A percentile compares a stretch with the other conserved stretches of the same genome.
Evolutionary conservation across 257 asterid genomes (phyloP).

Genomic region (Scutellaria barbata): DNA sequence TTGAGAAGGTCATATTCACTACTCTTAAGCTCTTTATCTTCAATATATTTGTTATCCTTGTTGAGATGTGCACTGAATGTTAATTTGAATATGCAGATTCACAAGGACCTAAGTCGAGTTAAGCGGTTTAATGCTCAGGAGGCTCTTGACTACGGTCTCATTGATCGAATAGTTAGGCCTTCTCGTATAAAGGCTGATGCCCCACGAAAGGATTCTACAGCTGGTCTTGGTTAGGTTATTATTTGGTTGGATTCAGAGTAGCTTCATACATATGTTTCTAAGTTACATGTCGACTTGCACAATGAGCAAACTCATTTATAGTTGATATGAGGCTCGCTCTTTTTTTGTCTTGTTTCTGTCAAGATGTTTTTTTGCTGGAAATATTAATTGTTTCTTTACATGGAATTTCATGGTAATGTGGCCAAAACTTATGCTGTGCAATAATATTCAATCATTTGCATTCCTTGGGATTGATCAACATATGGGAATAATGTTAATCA

Average conservation of each 20-base stretch:
- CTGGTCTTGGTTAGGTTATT: conserved; percentile 38
- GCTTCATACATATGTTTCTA: conserved; percentile 6
- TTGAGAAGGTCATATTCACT: conserved; percentile 61
- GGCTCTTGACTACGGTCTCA: conserved; percentile 91
- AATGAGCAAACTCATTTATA: conserved; percentile 4
- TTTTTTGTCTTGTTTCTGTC: conserved; percentile 19
- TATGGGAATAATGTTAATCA: background rate
- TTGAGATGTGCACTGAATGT: conserved; percentile 11
- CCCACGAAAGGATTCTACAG: conserved; percentile 35
- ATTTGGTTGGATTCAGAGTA: background rate
- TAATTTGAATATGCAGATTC: conserved; percentile 53
- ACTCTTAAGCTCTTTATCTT: background rate
- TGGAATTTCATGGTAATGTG: background rate
- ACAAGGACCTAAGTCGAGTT: conserved; percentile 68
- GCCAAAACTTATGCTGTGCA: background rate
- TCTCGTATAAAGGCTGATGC: conserved; percentile 47
- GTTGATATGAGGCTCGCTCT: conserved; percentile 13
- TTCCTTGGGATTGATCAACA: background rate
- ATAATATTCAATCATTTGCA: background rate
- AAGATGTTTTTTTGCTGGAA: conserved; percentile 1
- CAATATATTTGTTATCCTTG: conserved; percentile 1
- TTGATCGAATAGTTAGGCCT: conserved; percentile 80
- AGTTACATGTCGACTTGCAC: conserved; percentile 1
- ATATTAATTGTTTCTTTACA: background rate
- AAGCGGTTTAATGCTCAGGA: conserved; percentile 75